Base-by-base conservation (phyloP, 1,139 yeast species). In the Geotrichum phurueaensis region DNA sequence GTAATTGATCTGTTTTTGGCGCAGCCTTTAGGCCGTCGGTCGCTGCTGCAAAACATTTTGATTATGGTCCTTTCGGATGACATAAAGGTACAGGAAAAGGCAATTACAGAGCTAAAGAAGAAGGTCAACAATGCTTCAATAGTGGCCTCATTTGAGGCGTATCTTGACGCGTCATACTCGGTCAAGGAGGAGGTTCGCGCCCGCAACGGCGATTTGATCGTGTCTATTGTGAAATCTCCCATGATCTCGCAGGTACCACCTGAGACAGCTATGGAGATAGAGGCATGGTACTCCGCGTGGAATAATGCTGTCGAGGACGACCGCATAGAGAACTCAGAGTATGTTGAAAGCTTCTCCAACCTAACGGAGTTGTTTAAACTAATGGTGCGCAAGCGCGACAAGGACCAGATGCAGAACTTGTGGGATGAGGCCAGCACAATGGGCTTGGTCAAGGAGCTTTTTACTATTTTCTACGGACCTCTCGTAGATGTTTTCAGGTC, bases 341-440 rank as follows among this genome's bases (percentile, higher is more conserved):
- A 67, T 51, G 74, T 70, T 58, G 73, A 68, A 50, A 69, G 78
- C 51, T 84, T 80, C 65, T 72, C 82, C 3, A 78, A 80, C 64
- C 71, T 84, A 49, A 85, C 80, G 66, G 87, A 86, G 62, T 79
- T 87, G 62, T 82, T 88, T 74, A 85, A 82, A 65, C 74, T 88
- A 25, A 81, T 82, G 66, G 76, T 89, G 1, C 81, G 96, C 51
- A 85, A 83, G 62, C 82, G 84, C 53, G 98, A 92, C 70, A 90
- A 89, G 71, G 83, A 84, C 60, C 76, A 86, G 54, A 74, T 91
- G 78, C 86, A 85, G 66, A 84, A 85, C 69, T 74, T 92, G 54
- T 89, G 97, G 95, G 84, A 84, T 59, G 96, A 91, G 68, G 91
- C 94, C 0, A 89, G 87, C 67, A 76, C 95, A 51, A 84, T 91